Base-by-base conservation (phyloP, 805 yeast genomes). In the Lipomyces japonicus region DNA sequence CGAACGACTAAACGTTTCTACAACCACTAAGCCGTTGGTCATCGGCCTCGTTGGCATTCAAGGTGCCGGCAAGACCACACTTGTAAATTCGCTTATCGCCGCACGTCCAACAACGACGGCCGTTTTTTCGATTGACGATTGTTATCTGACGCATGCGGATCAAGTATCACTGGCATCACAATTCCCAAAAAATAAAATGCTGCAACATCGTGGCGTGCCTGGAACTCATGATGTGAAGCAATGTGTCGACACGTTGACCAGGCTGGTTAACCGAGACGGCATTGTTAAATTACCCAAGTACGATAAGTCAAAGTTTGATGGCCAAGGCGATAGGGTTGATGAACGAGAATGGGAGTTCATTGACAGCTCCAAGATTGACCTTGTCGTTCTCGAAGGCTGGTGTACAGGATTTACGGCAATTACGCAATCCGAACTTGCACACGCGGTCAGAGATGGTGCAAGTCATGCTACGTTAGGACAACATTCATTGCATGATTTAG, bases 301-400 rank as follows among this genome's bases (percentile, higher is more conserved):
- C 67, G 95, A 91, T 63, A 93, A 91, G 65, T 78, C 95, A 1
- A 70, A 72, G 14, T 76, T 70, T 60, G 43, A 62, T 21, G 97
- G 97, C 0, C 75, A 76, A 48, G 98, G 98, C 3, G 97, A 91
- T 66, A 71, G 97, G 45, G 59, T 65, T 4, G 70, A 71, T 0
- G 59, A 48, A 5, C 53, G 59, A 0, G 54, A 69, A 10, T 79
- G 82, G 82, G 59, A 59, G 2, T 47, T 60, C 2, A 64, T 68
- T 3, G 36, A 36, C 10, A 36, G 38, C n/a, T 57, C 62, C 1
- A 75, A 77, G 1, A 71, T 79, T 2, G 87, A 85, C 60, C 75
- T 89, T 2, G 75, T 91, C 2, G 66, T 91, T 1, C 73, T 93
- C 36, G 98, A 91, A 68, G 98, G 97, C 3, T 91, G 98, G 98